Evolutionary conservation across 228 moss, liverwort and hornwort genomes (phyloP), one percentile per base, ranked within the genome.

Genomic region (Sphagnum magellanicum): DNA sequence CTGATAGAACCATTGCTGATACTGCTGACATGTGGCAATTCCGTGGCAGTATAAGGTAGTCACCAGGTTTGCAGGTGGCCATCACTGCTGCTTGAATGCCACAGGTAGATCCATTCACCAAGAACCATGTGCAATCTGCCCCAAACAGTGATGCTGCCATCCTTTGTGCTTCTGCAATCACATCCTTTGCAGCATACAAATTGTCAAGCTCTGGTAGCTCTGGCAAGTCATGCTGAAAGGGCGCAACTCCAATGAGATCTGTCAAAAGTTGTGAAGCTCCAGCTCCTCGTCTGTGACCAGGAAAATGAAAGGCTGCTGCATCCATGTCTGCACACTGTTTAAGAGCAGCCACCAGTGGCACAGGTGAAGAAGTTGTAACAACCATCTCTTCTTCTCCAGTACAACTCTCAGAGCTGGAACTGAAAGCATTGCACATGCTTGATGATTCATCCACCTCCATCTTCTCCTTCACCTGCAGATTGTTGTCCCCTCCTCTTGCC

Each of bases 81-180:
- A 97, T 87, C 62, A 97, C 90, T 0, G 89, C 91, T 66, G 96
- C 93, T 67, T 97, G 96, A 73, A 97, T 87, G 48, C 93, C 96
- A 67, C 96, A 97, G 9, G 91, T 97, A 15, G 90, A 90, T 14
- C 96, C 96, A 63, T 93, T 97, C 53, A 97, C 89, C 52, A 97
- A 84, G 59, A 97, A 97, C 76, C 88, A 91, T 0, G 96, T 97
- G 53, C 67, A 76, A n/a, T 87, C 84, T 63, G 96, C 93, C 59
- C 89, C 83, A 66, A 97, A 97, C 8, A 88, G 68, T 5, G 61
- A 49, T 46, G 96, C 90, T 16, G 96, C 96, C 73, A 71, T 76
- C 14, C 58, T 55, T 71, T 97, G 91, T 13, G 93, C 91, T 68
- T 86, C 73, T 4, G 65, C 76, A 67, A 97, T 91, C 49, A 85